These are phyloP conservation scores for Colletotrichum noveboracense DNA, from an alignment of 2,329 filamentous ascomycete genomes.

Conservation along the genomic window DNA sequence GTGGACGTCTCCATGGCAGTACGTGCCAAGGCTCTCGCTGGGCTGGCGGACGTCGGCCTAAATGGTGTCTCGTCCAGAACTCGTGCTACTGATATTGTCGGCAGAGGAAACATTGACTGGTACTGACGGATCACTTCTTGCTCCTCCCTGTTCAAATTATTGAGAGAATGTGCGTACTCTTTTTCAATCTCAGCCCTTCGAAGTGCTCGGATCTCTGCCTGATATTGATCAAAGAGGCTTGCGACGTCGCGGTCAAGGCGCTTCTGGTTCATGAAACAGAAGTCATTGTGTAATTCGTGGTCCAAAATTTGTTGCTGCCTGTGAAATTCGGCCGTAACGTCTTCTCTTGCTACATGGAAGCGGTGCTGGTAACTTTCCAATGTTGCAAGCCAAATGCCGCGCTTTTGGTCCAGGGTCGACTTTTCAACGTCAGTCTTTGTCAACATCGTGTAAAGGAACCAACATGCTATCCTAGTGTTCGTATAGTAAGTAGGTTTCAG, in stretches of 20 bases:
- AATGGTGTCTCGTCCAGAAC: too few relatives aligned
- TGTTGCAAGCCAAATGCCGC: background rate
- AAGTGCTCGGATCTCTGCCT: too few relatives aligned
- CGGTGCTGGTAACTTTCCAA: background rate
- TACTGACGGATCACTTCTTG: too few relatives aligned
- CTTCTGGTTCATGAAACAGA: background rate
- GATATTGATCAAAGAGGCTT: too few relatives aligned
- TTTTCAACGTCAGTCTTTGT: background rate
- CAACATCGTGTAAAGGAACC: background rate
- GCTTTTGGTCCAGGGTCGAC: background rate
- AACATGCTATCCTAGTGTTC: background rate
- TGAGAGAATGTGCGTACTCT: too few relatives aligned
- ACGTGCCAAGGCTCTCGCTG: too few relatives aligned
- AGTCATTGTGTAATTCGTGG: background rate
- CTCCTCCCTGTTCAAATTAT: too few relatives aligned
- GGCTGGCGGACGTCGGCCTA: too few relatives aligned
- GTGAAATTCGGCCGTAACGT: background rate
- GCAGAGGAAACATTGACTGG: too few relatives aligned
- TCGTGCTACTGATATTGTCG: too few relatives aligned
- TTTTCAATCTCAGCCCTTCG: too few relatives aligned
- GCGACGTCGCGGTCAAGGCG: background rate
- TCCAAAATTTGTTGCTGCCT: background rate
- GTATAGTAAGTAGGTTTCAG: background rate
- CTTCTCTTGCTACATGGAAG: background rate
- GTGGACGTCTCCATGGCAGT: too few relatives aligned